Evolutionary conservation across 2,329 filamentous ascomycete genomes (phyloP).

Genomic region (Orbilia blumenaviensis): DNA sequence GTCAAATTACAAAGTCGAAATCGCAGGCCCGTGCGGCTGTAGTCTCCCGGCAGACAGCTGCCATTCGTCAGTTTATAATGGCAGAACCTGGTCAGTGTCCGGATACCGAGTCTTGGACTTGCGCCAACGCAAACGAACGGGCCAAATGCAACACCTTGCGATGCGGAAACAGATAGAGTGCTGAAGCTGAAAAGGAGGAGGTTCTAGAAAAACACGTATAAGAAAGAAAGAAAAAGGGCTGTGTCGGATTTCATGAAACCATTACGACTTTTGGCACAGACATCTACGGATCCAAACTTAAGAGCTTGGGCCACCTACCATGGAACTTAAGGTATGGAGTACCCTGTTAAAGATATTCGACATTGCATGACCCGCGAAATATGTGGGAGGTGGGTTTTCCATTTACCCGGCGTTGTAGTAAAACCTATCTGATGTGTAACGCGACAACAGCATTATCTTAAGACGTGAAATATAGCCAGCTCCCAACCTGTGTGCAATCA

Average conservation of each 20-base stretch:
- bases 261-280: slow-evolving; percentile 20
- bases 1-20: neutral
- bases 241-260: neutral
- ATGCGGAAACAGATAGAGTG: neutral
- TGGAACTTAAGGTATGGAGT: slow-evolving; percentile 14
- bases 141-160: slow-evolving; percentile 15
- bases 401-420: slow-evolving; percentile 28
- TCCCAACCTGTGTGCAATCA: slow-evolving; percentile 9
- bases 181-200: neutral
- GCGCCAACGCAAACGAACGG: slow-evolving; percentile 14
- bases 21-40: slow-evolving; percentile 28
- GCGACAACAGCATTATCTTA: slow-evolving; percentile 2
- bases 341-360: slow-evolving; percentile 11
- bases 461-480: slow-evolving; percentile 7
- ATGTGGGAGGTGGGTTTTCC: slow-evolving; percentile 1
- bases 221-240: neutral
- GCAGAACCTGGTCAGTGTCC: neutral
- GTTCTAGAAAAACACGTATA: slow-evolving; percentile 14
- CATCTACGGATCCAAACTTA: slow-evolving; percentile 1
- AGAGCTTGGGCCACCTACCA: slow-evolving; percentile 33
- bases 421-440: slow-evolving; percentile 33
- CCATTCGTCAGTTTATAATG: slow-evolving; percentile 43
- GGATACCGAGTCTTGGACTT: slow-evolving; percentile 23
- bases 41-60: neutral
- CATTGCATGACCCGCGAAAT: slow-evolving; percentile 1